Evolutionary conservation across 2,329 filamentous ascomycete genomes (phyloP).

Genomic region (Beauveria scarabaeidicola): DNA sequence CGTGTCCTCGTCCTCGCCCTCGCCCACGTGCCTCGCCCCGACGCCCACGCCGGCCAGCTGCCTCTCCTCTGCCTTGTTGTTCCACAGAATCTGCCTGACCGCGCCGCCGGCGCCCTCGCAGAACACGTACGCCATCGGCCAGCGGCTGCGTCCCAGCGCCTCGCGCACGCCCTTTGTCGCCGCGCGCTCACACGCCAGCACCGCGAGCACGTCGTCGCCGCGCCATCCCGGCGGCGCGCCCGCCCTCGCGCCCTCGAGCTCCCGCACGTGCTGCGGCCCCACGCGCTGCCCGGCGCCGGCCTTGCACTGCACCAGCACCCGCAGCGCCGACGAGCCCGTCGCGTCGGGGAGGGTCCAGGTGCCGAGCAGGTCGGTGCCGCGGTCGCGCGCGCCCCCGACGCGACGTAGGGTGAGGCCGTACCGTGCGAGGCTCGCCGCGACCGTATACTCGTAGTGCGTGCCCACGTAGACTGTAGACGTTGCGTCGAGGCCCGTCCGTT

Average conservation of each 20-base stretch:
- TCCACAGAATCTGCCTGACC: constrained; percentile 66
- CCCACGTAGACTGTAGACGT: constrained; percentile 57
- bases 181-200: constrained; percentile 60
- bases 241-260: constrained; percentile 70
- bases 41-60: constrained; percentile 55
- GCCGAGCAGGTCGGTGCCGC: constrained; percentile 67
- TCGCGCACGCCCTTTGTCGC: constrained; percentile 74
- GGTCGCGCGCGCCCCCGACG: constrained; percentile 58
- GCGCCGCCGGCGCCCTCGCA: constrained; percentile 47
- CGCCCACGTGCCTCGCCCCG: constrained; percentile 30
- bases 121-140: constrained; percentile 64
- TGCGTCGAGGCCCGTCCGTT: constrained; percentile 44
- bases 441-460: constrained; percentile 70
- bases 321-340: constrained; percentile 19
- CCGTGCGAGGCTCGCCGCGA: constrained; percentile 43
- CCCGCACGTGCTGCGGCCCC: constrained; percentile 56
- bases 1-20: constrained; percentile 19
- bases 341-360: constrained; percentile 52
- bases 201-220: constrained; percentile 48
- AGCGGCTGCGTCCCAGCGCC: constrained; percentile 55
- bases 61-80: constrained; percentile 50
- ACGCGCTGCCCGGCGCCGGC: constrained; percentile 38
- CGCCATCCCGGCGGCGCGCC: constrained; percentile 68
- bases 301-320: constrained; percentile 61
- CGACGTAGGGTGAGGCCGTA: constrained; percentile 59